Conservation (phyloP, 2,329 filamentous ascomycete genomes). For the Diaporthe amygdali region DNA sequence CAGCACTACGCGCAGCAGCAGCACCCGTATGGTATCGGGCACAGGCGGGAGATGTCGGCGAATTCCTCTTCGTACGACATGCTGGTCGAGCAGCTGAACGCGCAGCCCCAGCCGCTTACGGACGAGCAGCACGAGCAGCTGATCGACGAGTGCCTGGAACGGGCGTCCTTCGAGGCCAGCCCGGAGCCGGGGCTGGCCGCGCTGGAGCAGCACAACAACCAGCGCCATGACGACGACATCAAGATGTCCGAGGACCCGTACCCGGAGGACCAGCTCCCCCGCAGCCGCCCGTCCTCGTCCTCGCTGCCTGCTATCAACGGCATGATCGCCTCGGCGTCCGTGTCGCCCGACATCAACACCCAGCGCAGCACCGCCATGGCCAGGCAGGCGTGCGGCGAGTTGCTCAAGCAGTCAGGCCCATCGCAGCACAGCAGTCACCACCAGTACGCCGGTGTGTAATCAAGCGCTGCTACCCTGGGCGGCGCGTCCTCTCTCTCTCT, state of each 20-base stretch:
- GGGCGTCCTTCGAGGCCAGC: conserved; percentile 6
- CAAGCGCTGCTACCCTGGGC: background rate
- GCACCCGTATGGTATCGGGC: background rate
- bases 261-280: conserved; percentile 28
- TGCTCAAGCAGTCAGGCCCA: conserved; percentile 32
- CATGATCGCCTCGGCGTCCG: conserved; percentile 16
- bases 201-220: conserved; percentile 14
- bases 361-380: conserved; percentile 42
- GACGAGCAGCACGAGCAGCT: conserved; percentile 26
- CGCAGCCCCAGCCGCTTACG: conserved; percentile 20
- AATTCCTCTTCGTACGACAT: conserved; percentile 3
- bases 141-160: conserved; percentile 27
- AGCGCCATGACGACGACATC: conserved; percentile 19
- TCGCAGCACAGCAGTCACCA: background rate
- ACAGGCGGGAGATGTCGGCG: background rate
- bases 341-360: conserved; percentile 26
- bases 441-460: conserved; percentile 9
- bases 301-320: conserved; percentile 29
- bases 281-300: conserved; percentile 23
- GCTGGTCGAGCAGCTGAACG: conserved; percentile 18
- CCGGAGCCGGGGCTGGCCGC: background rate
- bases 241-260: conserved; percentile 26
- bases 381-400: conserved; percentile 42
- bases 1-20: conserved; percentile 10
- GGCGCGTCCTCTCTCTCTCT: too few relatives aligned